Percentiles rank a stretch among this genome's conserved stretches.
phyloP scores from a whole-genome alignment of 805 yeast genomes.

The Myxozyma neotropica region DNA sequence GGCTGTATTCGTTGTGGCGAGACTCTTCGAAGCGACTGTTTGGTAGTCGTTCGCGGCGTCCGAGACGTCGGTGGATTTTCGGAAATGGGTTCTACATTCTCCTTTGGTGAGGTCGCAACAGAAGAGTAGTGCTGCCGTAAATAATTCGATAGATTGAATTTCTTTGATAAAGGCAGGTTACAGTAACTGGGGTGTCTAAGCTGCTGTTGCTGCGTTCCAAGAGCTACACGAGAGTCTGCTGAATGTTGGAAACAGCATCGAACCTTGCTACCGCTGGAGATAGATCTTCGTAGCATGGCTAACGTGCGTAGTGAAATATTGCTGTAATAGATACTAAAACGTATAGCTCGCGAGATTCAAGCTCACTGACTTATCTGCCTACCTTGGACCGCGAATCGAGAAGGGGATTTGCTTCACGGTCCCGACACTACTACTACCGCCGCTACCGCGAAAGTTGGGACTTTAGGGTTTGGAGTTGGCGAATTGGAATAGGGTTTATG shows the following conservation, averaged over 20 bases:
- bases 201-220: not conserved
- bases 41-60: conserved; percentile 20
- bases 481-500: not conserved
- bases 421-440: too few relatives aligned
- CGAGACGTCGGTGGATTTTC: conserved; percentile 9
- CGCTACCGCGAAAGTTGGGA: too few relatives aligned
- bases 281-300: conserved; percentile 3
- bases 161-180: too few relatives aligned
- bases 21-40: conserved; percentile 32
- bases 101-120: not conserved
- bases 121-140: not conserved
- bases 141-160: not conserved
- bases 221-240: not conserved
- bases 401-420: too few relatives aligned
- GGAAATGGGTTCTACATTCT: not conserved
- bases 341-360: not conserved
- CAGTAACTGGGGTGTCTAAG: not conserved
- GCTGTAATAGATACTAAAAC: not conserved
- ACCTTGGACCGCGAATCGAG: too few relatives aligned
- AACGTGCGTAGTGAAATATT: not conserved
- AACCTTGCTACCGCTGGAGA: not conserved
- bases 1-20: conserved; percentile 15
- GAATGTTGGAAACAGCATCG: not conserved
- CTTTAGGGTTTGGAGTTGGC: not conserved
- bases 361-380: too few relatives aligned